Evolutionary conservation across 2,329 filamentous ascomycete species (phyloP).

Genomic region (Ophiostoma sp.): DNA sequence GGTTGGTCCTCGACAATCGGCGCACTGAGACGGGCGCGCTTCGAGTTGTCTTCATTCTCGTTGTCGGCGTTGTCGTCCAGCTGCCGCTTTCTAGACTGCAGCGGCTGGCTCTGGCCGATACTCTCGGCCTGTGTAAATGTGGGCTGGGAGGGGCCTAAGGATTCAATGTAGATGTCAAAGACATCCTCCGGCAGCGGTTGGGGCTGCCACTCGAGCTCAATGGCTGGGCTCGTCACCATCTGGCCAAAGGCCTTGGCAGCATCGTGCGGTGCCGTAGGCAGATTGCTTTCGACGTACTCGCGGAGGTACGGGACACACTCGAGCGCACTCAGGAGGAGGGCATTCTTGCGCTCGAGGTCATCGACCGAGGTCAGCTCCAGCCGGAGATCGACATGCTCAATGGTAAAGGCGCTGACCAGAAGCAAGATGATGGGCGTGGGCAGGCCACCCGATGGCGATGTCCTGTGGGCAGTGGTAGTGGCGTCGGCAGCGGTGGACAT

Average conservation of each 20-base stretch:
- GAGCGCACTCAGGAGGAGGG: slow-evolving; percentile 36
- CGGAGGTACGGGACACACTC: slow-evolving; percentile 41
- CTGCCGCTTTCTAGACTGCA: slow-evolving; percentile 40
- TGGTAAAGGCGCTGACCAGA: slow-evolving; percentile 47
- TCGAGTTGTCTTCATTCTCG: slow-evolving; percentile 26
- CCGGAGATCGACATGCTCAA: slow-evolving; percentile 51
- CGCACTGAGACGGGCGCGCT: slow-evolving; percentile 33
- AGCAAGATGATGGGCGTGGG: slow-evolving; percentile 43
- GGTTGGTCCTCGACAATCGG: slow-evolving; percentile 20
- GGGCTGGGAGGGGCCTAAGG: slow-evolving; percentile 27
- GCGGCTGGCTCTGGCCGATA: slow-evolving; percentile 9
- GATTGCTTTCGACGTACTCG: slow-evolving; percentile 31
- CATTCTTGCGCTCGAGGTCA: slow-evolving; percentile 45
- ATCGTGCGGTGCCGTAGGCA: slow-evolving; percentile 39
- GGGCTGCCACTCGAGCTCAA: slow-evolving; percentile 44
- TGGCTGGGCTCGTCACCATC: slow-evolving; percentile 40
- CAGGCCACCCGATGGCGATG: background rate
- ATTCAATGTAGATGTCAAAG: slow-evolving; percentile 44
- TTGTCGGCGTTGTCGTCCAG: slow-evolving; percentile 21
- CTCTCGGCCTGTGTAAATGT: slow-evolving; percentile 23
- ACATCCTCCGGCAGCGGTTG: slow-evolving; percentile 45
- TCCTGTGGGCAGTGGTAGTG: background rate
- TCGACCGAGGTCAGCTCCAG: slow-evolving; percentile 37
- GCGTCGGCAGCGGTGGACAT: background rate
- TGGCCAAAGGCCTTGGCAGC: slow-evolving; percentile 45